phyloP scores from a whole-genome alignment of 768 basidiomycete species.

The Boletus speciosus region DNA sequence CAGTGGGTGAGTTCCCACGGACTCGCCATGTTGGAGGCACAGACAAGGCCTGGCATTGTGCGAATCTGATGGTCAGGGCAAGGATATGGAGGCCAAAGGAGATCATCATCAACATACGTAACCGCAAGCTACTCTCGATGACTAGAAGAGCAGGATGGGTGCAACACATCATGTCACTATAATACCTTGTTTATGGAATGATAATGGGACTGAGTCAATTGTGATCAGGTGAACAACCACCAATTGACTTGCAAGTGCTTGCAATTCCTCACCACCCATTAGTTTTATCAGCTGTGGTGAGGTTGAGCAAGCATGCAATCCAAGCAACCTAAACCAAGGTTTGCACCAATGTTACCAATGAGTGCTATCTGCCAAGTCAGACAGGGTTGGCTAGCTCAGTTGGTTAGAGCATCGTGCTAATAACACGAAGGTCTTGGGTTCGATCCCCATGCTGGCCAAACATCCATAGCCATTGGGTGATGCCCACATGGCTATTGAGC shows the following conservation, averaged over 20 bases:
- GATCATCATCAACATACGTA: background rate
- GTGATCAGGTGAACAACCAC: background rate
- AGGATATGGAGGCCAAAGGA: background rate
- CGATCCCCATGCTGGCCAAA: conserved; percentile 71
- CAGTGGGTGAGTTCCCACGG: conserved; percentile 5
- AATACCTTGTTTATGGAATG: background rate
- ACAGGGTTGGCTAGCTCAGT: conserved; percentile 2
- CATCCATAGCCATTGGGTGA: too few relatives aligned
- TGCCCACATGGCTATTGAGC: too few relatives aligned
- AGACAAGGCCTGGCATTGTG: conserved; percentile 38
- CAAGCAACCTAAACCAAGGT: too few relatives aligned
- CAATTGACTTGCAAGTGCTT: background rate
- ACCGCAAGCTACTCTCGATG: background rate
- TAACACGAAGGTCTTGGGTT: conserved; percentile 61
- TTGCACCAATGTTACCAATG: too few relatives aligned
- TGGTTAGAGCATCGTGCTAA: conserved; percentile 34
- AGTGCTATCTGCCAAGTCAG: too few relatives aligned
- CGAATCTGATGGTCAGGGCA: background rate
- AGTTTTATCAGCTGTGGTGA: background rate
- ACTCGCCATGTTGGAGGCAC: conserved; percentile 46
- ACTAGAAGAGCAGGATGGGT: background rate
- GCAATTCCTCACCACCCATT: background rate
- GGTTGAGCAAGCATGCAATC: too few relatives aligned
- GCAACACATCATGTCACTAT: background rate
- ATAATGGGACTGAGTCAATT: background rate